These are phyloP conservation scores for Diaporthe australafricana DNA, from an alignment of 2,329 filamentous ascomycete species.

Conservation along the genomic window DNA sequence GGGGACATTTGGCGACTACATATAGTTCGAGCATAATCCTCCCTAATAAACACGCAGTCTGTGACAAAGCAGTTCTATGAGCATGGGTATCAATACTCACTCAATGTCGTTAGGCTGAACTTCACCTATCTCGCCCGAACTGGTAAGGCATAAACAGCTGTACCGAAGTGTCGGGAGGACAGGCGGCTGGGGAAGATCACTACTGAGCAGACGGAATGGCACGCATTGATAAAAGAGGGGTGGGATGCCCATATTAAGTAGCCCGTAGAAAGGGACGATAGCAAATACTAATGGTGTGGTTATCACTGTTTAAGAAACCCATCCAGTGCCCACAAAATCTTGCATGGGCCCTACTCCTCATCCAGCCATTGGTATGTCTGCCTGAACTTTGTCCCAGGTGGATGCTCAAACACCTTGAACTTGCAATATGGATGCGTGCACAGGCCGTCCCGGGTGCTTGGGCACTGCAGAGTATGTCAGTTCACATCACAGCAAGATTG, in stretches of 20 bases:
- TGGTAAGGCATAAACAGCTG: not conserved
- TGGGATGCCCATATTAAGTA: not conserved
- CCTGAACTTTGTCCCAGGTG: slow-evolving; percentile 65
- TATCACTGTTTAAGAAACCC: not conserved
- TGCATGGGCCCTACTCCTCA: slow-evolving; percentile 14
- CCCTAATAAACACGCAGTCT: not conserved
- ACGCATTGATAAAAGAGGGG: not conserved
- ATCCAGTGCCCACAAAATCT: not conserved
- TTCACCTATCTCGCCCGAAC: not conserved
- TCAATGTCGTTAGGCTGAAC: not conserved
- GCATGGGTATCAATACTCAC: not conserved
- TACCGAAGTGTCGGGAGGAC: not conserved
- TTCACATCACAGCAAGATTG: not conserved
- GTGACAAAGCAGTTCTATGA: not conserved
- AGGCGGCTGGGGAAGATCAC: not conserved
- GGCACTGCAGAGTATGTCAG: slow-evolving; percentile 55
- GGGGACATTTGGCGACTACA: no score
- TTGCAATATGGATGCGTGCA: slow-evolving; percentile 68
- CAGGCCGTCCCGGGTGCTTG: slow-evolving; percentile 61
- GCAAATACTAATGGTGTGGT: not conserved
- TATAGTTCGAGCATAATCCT: not conserved
- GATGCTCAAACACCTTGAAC: slow-evolving; percentile 64
- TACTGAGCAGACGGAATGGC: not conserved
- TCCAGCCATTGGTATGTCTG: slow-evolving; percentile 36
- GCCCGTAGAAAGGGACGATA: not conserved